Conservation (phyloP, 805 yeast species). For the Yamadazyma laniorum region DNA sequence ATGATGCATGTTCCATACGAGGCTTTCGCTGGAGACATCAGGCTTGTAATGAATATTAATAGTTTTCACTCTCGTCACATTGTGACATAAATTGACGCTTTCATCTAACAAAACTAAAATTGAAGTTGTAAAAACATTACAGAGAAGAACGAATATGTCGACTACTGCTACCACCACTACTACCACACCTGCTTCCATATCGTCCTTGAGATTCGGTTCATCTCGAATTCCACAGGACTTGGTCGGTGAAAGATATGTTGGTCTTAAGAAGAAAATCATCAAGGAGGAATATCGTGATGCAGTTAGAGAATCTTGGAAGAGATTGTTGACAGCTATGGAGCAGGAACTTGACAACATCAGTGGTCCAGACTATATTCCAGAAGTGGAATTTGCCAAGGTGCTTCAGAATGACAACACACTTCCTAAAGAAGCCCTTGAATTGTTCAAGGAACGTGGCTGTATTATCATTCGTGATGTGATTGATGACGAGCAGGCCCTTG, state of each 20-base stretch:
- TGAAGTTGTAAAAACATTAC: too few relatives aligned
- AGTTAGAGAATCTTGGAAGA: neutral
- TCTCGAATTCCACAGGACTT: neutral
- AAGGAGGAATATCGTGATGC: neutral
- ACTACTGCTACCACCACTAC: too few relatives aligned
- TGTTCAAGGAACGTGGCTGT: slow-evolving; percentile 18
- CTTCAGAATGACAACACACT: slow-evolving; percentile 51
- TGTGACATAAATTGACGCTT: too few relatives aligned
- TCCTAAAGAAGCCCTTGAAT: slow-evolving; percentile 98
- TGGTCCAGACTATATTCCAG: neutral
- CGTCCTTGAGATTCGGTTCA: too few relatives aligned
- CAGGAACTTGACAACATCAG: neutral
- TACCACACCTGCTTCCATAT: too few relatives aligned
- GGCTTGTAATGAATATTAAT: too few relatives aligned
- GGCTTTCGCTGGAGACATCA: too few relatives aligned
- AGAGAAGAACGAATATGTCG: too few relatives aligned
- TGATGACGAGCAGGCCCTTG: slow-evolving; percentile 15
- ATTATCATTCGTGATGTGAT: slow-evolving; percentile 18
- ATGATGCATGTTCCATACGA: too few relatives aligned
- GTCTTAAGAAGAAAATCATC: neutral
- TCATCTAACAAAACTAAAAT: too few relatives aligned
- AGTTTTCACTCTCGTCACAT: too few relatives aligned
- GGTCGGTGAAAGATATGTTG: neutral
- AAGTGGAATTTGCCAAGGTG: neutral
- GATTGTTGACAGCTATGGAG: neutral